Conservation (phyloP, 768 basidiomycete species). For the Podaxis mareebaensis region DNA sequence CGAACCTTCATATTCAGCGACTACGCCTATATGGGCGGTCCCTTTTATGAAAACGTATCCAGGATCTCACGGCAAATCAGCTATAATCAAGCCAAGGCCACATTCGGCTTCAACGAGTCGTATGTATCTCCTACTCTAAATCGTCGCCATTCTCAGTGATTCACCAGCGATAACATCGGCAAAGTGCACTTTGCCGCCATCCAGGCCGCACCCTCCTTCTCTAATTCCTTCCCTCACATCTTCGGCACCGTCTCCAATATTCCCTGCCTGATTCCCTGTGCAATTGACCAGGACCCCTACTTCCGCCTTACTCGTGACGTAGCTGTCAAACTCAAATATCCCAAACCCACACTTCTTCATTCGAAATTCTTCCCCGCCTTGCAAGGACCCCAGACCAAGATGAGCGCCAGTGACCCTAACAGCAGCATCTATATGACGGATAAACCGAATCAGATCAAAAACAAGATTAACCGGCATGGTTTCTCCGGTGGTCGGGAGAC, state of each 20-base stretch:
- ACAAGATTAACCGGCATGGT: conserved; percentile 94
- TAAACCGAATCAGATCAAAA: conserved; percentile 90
- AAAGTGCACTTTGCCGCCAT: conserved; percentile 96
- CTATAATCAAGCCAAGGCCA: conserved; percentile 89
- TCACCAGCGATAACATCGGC: conserved; percentile 91
- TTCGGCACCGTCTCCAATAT: conserved; percentile 82
- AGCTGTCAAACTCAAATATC: conserved; percentile 91
- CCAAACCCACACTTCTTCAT: conserved; percentile 90
- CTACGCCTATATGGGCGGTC: conserved; percentile 85
- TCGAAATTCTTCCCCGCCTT: conserved; percentile 98
- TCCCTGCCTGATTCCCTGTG: conserved; percentile 95
- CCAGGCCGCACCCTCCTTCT: conserved; percentile 96
- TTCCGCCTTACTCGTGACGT: conserved; percentile 98
- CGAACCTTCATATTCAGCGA: conserved; percentile 98
- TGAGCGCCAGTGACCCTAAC: conserved; percentile 95
- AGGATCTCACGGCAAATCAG: conserved; percentile 93
- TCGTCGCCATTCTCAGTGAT: conserved; percentile 1
- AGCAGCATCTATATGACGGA: conserved; percentile 97
- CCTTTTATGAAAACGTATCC: conserved; percentile 93
- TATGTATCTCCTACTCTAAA: conserved; percentile 40
- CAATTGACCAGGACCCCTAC: conserved; percentile 97
- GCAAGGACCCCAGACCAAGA: conserved; percentile 97
- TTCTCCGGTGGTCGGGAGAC: conserved; percentile 96
- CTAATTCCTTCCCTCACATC: conserved; percentile 98
- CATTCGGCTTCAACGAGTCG: conserved; percentile 97